These are phyloP conservation scores for Ustilago nuda DNA, from an alignment of 1,284 basidiomycete species.

Conservation along the genomic window DNA sequence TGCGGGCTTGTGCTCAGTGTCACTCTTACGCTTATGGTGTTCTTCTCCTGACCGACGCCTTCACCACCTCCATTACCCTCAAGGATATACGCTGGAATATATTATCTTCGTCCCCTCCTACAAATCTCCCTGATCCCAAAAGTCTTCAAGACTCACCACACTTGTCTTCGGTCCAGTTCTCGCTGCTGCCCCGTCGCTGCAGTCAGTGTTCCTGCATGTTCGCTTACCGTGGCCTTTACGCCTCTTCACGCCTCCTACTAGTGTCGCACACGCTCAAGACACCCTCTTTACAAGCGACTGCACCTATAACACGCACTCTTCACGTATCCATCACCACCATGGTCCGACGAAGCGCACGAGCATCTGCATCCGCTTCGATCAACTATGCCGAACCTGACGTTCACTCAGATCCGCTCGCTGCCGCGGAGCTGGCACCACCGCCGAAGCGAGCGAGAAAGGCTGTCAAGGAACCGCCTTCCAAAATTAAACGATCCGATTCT, in stretches of 20 bases:
- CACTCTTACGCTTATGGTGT: background rate
- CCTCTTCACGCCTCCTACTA: conserved; percentile 18
- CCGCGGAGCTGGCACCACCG: conserved; percentile 13
- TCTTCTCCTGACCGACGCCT: conserved; percentile 3
- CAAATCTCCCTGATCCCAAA: background rate
- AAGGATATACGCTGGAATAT: background rate
- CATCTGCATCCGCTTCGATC: conserved; percentile 25
- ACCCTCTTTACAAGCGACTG: background rate
- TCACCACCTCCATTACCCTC: background rate
- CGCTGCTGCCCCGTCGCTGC: conserved; percentile 2
- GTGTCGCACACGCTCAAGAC: background rate
- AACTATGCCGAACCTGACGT: conserved; percentile 35
- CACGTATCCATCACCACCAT: conserved; percentile 7
- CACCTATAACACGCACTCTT: background rate
- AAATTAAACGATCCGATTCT: background rate
- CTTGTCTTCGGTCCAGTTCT: background rate
- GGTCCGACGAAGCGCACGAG: conserved; percentile 38
- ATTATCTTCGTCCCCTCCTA: background rate
- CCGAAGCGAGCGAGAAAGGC: conserved; percentile 15
- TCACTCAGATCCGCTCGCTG: background rate
- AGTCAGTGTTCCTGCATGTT: conserved; percentile 17
- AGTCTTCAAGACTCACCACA: no score
- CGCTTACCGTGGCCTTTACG: conserved; percentile 8
- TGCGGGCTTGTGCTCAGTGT: background rate
- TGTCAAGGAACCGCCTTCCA: conserved; percentile 12